Percentiles rank a stretch among this genome's conserved stretches.
phyloP scores from a whole-genome alignment of 1,284 basidiomycete species.

The Cerrena zonata region DNA sequence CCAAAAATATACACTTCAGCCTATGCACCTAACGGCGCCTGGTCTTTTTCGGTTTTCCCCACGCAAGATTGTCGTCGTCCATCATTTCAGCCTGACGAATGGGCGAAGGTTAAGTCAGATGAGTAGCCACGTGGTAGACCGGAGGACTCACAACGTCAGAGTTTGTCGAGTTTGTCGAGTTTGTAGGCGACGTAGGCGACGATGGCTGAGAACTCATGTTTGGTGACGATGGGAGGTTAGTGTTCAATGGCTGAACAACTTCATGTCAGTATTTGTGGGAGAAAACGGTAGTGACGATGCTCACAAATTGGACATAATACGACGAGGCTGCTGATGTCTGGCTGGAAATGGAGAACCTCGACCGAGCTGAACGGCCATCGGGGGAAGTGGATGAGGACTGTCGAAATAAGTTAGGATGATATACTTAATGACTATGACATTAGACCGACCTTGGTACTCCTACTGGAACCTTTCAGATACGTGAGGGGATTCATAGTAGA shows the following conservation, averaged over 20 bases:
- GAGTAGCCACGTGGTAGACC: too few species aligned
- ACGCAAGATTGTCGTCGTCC: slow-evolving; percentile 22
- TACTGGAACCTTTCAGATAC: background rate
- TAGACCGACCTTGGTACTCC: background rate
- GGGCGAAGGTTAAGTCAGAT: too few species aligned
- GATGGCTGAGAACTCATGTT: background rate
- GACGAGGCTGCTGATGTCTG: slow-evolving; percentile 4
- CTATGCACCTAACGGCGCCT: slow-evolving; percentile 7
- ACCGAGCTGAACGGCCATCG: background rate
- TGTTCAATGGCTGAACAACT: too few species aligned
- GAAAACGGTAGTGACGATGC: too few species aligned
- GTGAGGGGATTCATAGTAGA: background rate
- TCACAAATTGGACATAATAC: slow-evolving; percentile 5
- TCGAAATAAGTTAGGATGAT: background rate
- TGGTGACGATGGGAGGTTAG: too few species aligned
- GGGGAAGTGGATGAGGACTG: slow-evolving; percentile 4
- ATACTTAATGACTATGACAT: too few species aligned
- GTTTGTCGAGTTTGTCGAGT: background rate
- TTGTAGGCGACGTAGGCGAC: background rate
- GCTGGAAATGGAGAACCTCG: slow-evolving; percentile 5
- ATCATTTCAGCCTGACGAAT: slow-evolving; percentile 23
- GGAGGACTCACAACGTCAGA: background rate
- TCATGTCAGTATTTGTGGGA: too few species aligned
- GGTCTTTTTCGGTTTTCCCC: slow-evolving; percentile 17
- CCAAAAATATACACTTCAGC: background rate